Evolutionary conservation across 352 stramenopile genomes (phyloP), one percentile per base, ranked within the genome.

Genomic region (Phytopythium litorale): DNA sequence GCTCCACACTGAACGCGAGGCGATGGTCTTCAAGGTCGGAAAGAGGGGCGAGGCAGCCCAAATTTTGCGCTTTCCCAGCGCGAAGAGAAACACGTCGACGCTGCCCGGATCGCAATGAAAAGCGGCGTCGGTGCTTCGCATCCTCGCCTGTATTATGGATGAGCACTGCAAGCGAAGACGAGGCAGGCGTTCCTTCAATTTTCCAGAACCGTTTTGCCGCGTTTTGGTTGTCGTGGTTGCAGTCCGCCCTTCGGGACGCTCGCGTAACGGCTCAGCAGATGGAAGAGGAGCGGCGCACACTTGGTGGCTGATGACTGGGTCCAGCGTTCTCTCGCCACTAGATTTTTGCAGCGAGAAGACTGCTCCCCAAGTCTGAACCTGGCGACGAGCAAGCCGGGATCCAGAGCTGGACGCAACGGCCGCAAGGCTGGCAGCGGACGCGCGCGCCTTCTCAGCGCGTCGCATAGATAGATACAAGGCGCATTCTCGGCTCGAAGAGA

Each of bases 211-310:
- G 42, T 25, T 49, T 25, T 49, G 42, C 42, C 5, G 42, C 42
- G 21, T 49, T 45, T 45, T 45, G 40, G 40, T 45, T 45, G 40
- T 45, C 19, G 19, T 49, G 42, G 42, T 49, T 49, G 42, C 42
- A 49, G 42, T 49, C 42, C 42, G 42, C 42, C 42, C 42, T 49
- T 32, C 28, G 28, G 28, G 28, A 32, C 28, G 3, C 28, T 6
- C 1, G 7, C 28, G 28, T 7, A 32, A 32, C 28, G 3, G 28
- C 7, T 32, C 28, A 32, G 28, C 28, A 32, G 28, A 32, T 32
- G 28, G 40, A 45, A 45, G 40, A 9, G 21, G 16, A 45, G n/a
- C 40, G 28, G 11, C 40, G 15, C 40, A 21, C 40, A 45, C 38
- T n/a, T 19, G 12, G 5, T 16, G 28, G n/a, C n/a, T 45, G 40